Base-by-base conservation (phyloP, 2,329 filamentous ascomycete genomes). In the Chrysosphaeria jannelii region DNA sequence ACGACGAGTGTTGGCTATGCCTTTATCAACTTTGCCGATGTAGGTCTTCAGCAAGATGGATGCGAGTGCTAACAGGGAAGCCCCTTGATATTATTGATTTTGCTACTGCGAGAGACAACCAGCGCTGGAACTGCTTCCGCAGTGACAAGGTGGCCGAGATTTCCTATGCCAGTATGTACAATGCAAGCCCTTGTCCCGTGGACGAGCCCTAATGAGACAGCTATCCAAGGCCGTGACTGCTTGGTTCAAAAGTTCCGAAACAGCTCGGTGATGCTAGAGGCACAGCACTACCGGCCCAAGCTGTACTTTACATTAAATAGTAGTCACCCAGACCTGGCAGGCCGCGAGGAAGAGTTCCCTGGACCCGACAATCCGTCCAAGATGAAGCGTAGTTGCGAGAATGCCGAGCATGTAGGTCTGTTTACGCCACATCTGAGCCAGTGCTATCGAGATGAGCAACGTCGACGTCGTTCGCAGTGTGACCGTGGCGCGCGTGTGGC, bases 231-330 rank as follows among this genome's bases (percentile, higher is more conserved):
- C 21, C 69, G 70, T 31, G 78, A 90, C 37, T 81, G 75, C 31
- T 53, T 93, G 0, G 62, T 91, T 5, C 72, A 88, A 41, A 91
- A 93, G 39, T 97, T 97, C 38, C 67, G 85, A 17, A 97, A 97
- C 47, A 90, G 76, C 19, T 81, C 76, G 0, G 78, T 97, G 14
- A 91, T 93, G 76, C 52, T 81, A 1, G 79, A 93, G 44, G 59
- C 65, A 8, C 52, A 62, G 1, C 64, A 69, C 24, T 89, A 76
- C 36, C 66, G 76, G 1, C 85, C 85, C 1, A 88, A 59, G 55
- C 40, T 62, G 1, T 62, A 56, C 30, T 56, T 46, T 25, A 57
- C 53, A 1, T 39, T 43, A 18, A 57, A 53, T 22, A 45, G 46
- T 4, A 51, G 45, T 3, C 41, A 41, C 28, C 50, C 46, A 1